Percentiles rank a stretch among this genome's conserved stretches.
These are phyloP conservation scores for Phellopilus nigrolimitatus DNA, from an alignment of 1,284 basidiomycete genomes.

Conservation along the genomic window DNA sequence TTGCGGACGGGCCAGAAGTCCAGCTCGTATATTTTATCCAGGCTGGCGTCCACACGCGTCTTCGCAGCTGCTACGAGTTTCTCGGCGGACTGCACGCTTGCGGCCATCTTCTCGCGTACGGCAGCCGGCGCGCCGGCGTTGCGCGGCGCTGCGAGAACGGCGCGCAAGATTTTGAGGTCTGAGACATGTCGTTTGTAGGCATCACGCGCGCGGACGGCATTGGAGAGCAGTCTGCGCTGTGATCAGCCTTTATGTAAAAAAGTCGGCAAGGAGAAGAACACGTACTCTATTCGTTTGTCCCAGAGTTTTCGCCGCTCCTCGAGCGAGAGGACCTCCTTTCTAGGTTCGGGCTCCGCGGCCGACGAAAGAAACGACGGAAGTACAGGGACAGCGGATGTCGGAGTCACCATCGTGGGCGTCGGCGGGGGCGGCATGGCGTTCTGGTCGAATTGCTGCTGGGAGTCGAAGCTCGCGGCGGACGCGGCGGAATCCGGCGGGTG, in stretches of 20 bases:
- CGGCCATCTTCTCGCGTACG: neutral
- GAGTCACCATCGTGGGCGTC: neutral
- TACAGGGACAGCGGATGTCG: conserved; percentile 2
- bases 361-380: neutral
- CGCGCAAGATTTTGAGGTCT: conserved; percentile 5
- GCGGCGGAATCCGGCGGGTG: neutral
- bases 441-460: neutral
- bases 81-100: neutral
- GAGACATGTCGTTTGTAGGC: neutral
- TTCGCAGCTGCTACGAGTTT: conserved; percentile 27
- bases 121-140: neutral
- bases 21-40: conserved; percentile 31
- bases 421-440: neutral
- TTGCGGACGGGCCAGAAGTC: conserved; percentile 38
- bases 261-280: neutral
- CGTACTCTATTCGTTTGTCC: conserved; percentile 19
- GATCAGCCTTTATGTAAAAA: neutral
- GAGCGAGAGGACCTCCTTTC: conserved; percentile 4
- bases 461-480: neutral
- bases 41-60: conserved; percentile 25
- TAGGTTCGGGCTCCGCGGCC: neutral
- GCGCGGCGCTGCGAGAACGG: neutral
- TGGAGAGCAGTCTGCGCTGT: conserved; percentile 1
- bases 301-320: conserved; percentile 12
- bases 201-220: conserved; percentile 4